Conservation (phyloP, 2,329 filamentous ascomycete genomes). For the Colletotrichum lindemuthianum region DNA sequence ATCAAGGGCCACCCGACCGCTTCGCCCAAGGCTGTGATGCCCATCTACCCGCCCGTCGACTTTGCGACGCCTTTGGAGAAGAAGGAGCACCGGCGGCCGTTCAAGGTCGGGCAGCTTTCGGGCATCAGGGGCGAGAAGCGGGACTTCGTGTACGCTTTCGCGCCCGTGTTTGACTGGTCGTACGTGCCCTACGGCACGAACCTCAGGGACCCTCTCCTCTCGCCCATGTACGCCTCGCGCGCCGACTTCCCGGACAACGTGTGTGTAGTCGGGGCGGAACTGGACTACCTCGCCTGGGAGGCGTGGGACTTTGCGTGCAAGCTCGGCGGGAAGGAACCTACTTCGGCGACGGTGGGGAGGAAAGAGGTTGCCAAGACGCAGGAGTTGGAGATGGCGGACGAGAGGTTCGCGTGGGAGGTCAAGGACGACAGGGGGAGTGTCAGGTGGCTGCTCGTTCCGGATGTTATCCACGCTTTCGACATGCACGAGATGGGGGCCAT, state of each 20-base stretch:
- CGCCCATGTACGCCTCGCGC: slow-evolving; percentile 45
- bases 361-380: slow-evolving; percentile 28
- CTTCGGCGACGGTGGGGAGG: slow-evolving; percentile 25
- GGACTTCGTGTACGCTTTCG: slow-evolving; percentile 37
- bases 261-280: slow-evolving; percentile 50
- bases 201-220: slow-evolving; percentile 46
- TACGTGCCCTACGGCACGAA: slow-evolving; percentile 46
- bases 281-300: slow-evolving; percentile 46
- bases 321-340: slow-evolving; percentile 36
- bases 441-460: slow-evolving; percentile 54
- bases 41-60: slow-evolving; percentile 55
- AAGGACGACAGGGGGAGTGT: slow-evolving; percentile 42
- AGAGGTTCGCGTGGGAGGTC: slow-evolving; percentile 49
- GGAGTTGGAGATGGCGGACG: slow-evolving; percentile 43
- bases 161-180: slow-evolving; percentile 46
- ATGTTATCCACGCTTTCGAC: slow-evolving; percentile 54
- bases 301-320: slow-evolving; percentile 36
- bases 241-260: slow-evolving; percentile 46
- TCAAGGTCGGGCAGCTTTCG: slow-evolving; percentile 37
- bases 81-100: slow-evolving; percentile 40
- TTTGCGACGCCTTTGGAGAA: slow-evolving; percentile 41
- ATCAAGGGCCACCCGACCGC: slow-evolving; percentile 42
- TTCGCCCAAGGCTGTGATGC: slow-evolving; percentile 47
- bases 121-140: slow-evolving; percentile 36
- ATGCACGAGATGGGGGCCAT: slow-evolving; percentile 41